Base-by-base conservation (phyloP, 2,329 filamentous ascomycete species). In the Penicillium sp. region DNA sequence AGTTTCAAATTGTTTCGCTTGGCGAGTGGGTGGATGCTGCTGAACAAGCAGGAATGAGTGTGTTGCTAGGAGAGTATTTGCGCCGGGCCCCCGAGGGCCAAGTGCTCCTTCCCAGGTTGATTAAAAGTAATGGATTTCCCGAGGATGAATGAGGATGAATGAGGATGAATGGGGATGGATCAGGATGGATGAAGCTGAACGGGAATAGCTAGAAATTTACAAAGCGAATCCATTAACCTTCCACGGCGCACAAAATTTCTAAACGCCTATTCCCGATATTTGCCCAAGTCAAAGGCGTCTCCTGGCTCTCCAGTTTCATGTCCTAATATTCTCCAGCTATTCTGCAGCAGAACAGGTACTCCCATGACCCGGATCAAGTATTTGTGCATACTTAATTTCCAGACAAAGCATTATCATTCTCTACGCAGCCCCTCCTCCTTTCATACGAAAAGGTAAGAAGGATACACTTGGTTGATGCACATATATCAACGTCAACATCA, bases 11-110 rank as follows among this genome's bases (percentile, higher is more conserved):
- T 1, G 40, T 60, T 28, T 17, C 58, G 4, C 39, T 59, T 1
- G 28, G 40, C 1, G 48, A 57, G 10, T 60, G 58, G 58, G 41
- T 59, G n/a, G 22, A 50, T n/a, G 22, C 40, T 24, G 58, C 58
- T 1, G 57, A 60, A 24, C 37, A 49, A 21, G 55, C 53, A 15
- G 58, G 58, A 22, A 60, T 60, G 57, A 60, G 51, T 45, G 15
- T 38, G 4, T 42, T 60, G 9, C 45, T 60, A 9, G 57, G 50
- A 5, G 40, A 53, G 24, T 60, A 59, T 33, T 38, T 60, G 45
- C 55, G 57, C 13, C 46, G 53, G 15, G 41, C 48, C 8, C 43
- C 53, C 6, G 48, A 48, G 19, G 57, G 57, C 3, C 57, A 54
- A 33, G 44, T 56, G 1, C 33, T 59, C 31, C 44, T 60, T 19